These are phyloP conservation scores for Suillus discolor DNA, from an alignment of 768 basidiomycete genomes.

Conservation along the genomic window DNA sequence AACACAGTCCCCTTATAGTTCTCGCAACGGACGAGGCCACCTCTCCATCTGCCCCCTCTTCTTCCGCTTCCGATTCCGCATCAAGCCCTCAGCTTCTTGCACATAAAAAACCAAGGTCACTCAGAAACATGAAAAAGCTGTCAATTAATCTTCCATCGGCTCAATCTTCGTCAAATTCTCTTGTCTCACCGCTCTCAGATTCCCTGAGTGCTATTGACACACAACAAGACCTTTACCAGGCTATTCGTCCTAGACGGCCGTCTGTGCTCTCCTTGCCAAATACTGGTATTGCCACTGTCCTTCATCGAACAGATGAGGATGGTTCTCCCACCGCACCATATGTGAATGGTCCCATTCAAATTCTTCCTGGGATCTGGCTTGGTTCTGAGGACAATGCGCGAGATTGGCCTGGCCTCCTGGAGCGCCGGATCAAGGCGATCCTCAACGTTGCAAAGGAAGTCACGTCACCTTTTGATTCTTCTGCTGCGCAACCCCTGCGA, in stretches of 20 bases:
- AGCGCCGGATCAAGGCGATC: constrained; percentile 75
- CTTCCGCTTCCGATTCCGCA: constrained; percentile 55
- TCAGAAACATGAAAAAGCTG: constrained; percentile 76
- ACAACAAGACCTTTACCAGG: constrained; percentile 30
- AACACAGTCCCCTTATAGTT: constrained; percentile 48
- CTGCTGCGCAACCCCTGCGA: constrained; percentile 51
- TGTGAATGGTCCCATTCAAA: constrained; percentile 76
- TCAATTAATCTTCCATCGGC: constrained; percentile 69
- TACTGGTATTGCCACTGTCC: constrained; percentile 48
- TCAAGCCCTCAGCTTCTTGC: constrained; percentile 40
- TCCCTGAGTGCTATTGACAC: constrained; percentile 36
- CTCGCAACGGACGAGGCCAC: constrained; percentile 47
- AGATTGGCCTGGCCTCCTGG: constrained; percentile 71
- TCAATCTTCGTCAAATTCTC: constrained; percentile 57
- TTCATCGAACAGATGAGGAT: constrained; percentile 70
- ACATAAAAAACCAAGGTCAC: constrained; percentile 44
- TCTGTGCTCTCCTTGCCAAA: constrained; percentile 72
- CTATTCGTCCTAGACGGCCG: constrained; percentile 56
- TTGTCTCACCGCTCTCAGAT: constrained; percentile 37
- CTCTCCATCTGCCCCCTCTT: constrained; percentile 53
- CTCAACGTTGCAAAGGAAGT: constrained; percentile 96
- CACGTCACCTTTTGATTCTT: constrained; percentile 62
- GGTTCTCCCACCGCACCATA: constrained; percentile 68
- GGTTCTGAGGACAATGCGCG: constrained; percentile 92
- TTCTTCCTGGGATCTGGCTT: constrained; percentile 86